These are phyloP conservation scores for Edaphochlamys debaryana DNA, from an alignment of 139 green algal genomes.

Conservation along the genomic window DNA sequence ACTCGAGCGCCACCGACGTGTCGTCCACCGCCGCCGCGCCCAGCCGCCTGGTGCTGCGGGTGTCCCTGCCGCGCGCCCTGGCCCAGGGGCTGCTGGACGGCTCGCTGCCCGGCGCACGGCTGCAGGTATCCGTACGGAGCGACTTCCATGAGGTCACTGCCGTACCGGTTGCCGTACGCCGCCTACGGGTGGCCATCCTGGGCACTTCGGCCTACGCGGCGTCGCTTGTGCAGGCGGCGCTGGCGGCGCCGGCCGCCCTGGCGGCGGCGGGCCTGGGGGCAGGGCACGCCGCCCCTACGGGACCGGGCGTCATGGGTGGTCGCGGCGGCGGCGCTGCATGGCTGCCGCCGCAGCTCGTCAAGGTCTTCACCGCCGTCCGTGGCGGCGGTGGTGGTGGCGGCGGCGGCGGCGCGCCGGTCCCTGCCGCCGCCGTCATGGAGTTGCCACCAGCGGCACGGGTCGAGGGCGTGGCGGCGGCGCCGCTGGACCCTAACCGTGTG, in stretches of 20 bases:
- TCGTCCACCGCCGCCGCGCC: neutral
- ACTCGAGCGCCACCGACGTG: neutral
- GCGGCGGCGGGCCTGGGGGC: neutral
- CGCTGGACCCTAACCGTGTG: neutral
- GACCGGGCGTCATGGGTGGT: neutral
- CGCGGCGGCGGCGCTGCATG: no score
- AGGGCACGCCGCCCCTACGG: neutral
- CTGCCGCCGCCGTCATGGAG: no score
- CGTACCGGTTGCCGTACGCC: conserved; percentile 9
- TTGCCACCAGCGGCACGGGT: neutral
- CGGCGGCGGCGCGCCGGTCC: no score
- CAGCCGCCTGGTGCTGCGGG: conserved; percentile 27
- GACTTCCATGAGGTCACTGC: conserved; percentile 27
- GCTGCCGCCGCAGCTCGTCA: neutral
- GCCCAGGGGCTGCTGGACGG: conserved; percentile 27
- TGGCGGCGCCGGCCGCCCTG: conserved; percentile 17
- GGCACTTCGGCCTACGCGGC: conserved; percentile 37
- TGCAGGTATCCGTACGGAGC: neutral
- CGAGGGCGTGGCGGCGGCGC: neutral
- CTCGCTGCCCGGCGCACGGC: neutral
- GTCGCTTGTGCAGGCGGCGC: conserved; percentile 29
- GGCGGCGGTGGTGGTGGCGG: no score
- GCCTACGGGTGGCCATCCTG: conserved; percentile 5
- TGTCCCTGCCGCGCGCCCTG: conserved; percentile 30
- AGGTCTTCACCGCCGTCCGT: neutral